A percentile compares a stretch with the other conserved stretches of the same genome.
phyloP scores from a whole-genome alignment of 495 filamentous ascomycete species.

The Penicilliopsis zonata region DNA sequence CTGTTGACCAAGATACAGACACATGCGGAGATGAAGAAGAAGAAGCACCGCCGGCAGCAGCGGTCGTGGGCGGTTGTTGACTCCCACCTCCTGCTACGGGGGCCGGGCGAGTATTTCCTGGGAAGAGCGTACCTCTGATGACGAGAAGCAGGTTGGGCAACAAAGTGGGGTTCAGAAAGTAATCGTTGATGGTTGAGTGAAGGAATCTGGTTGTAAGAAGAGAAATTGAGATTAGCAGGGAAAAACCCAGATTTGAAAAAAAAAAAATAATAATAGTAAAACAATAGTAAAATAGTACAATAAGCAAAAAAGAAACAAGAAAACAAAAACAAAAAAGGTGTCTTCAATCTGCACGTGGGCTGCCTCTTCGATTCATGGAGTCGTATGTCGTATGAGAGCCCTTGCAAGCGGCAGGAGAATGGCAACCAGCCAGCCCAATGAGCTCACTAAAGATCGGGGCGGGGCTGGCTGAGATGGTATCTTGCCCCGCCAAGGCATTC shows the following conservation, averaged over 20 bases:
- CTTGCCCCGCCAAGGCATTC: no score
- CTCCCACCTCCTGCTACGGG: conserved; percentile 9
- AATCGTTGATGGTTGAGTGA: conserved; percentile 52
- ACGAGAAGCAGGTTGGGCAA: conserved; percentile 64
- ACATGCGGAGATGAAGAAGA: conserved; percentile 10
- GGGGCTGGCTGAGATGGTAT: no score
- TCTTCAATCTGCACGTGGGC: no score
- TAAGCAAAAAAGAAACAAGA: no score
- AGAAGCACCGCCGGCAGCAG: neutral
- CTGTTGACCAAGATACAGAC: conserved; percentile 16
- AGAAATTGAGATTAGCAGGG: conserved; percentile 9
- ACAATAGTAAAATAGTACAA: no score
- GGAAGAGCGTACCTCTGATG: conserved; percentile 64
- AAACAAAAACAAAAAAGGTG: no score
- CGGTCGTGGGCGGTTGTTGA: conserved; percentile 10
- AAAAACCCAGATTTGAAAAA: neutral
- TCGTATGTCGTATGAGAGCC: no score
- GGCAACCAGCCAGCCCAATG: no score
- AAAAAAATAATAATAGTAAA: no score
- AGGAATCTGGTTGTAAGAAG: conserved; percentile 53
- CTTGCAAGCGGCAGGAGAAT: no score
- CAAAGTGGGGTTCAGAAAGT: conserved; percentile 52
- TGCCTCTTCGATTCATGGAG: no score
- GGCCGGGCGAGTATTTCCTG: conserved; percentile 51
- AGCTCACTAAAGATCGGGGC: no score